phyloP scores from a whole-genome alignment of 2,329 filamentous ascomycete species.

The Dendrostoma leiphaemia region DNA sequence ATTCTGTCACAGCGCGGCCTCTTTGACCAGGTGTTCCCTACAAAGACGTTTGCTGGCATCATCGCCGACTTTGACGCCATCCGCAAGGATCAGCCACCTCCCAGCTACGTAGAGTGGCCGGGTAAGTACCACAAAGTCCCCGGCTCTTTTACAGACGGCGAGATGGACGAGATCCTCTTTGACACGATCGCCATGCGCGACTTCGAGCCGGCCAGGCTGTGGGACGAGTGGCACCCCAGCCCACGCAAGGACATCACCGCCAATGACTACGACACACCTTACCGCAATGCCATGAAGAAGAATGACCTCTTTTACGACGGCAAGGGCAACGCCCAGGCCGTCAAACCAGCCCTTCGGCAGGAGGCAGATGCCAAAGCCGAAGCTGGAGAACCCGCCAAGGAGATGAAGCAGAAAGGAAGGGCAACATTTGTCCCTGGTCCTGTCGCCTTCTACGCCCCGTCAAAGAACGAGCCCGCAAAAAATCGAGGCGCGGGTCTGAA shows the following conservation, averaged over 20 bases:
- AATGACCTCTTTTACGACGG: conserved; percentile 9
- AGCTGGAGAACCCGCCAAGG: neutral
- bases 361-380: neutral
- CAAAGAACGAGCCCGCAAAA: conserved; percentile 11
- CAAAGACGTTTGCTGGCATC: conserved; percentile 20
- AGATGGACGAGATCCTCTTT: conserved; percentile 17
- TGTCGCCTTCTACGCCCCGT: conserved; percentile 10
- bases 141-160: conserved; percentile 25
- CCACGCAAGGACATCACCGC: conserved; percentile 13
- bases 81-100: conserved; percentile 29
- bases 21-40: conserved; percentile 19
- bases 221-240: conserved; percentile 17
- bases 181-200: conserved; percentile 25
- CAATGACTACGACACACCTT: conserved; percentile 8
- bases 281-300: conserved; percentile 11
- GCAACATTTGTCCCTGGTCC: neutral
- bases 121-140: conserved; percentile 21
- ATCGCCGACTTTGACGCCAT: conserved; percentile 33
- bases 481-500: neutral
- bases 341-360: conserved; percentile 6
- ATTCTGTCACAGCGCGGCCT: conserved; percentile 21
- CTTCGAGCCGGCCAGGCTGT: conserved; percentile 11
- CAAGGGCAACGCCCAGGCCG: neutral
- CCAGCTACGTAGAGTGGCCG: conserved; percentile 28
- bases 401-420: neutral